phyloP scores from a whole-genome alignment of 2,329 filamentous ascomycete genomes.

The Diaporthe velutina region DNA sequence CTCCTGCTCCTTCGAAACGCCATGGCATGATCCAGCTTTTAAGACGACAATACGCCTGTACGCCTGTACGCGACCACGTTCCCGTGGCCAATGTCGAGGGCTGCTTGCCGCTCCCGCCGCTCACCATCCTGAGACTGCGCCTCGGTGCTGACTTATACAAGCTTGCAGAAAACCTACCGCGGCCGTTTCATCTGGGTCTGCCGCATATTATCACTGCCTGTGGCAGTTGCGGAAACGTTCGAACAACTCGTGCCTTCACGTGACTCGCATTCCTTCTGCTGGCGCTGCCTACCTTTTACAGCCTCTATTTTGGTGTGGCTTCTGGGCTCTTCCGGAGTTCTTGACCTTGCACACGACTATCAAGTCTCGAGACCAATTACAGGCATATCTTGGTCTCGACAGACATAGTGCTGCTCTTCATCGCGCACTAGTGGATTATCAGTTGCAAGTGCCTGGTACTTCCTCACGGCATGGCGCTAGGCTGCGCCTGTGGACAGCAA shows the following conservation, averaged over 20 bases:
- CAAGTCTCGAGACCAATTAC: background rate
- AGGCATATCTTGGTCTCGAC: background rate
- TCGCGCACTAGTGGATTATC: background rate
- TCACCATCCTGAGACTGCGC: background rate
- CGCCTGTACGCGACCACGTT: background rate
- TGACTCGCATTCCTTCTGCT: background rate
- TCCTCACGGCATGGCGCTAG: no score
- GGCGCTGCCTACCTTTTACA: background rate
- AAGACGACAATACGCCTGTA: conserved; percentile 9
- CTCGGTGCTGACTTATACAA: conserved; percentile 9
- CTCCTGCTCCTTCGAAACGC: conserved; percentile 13
- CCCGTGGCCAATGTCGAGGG: background rate
- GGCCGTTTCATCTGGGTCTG: background rate
- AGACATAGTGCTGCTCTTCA: background rate
- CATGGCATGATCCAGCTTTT: conserved; percentile 6
- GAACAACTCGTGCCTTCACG: background rate
- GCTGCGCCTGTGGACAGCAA: background rate
- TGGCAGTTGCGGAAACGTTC: background rate
- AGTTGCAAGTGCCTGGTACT: background rate
- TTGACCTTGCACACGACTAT: background rate
- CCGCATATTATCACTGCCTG: background rate
- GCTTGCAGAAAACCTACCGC: background rate
- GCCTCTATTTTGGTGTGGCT: background rate
- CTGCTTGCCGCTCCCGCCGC: background rate
- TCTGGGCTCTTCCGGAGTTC: background rate